phyloP scores from a whole-genome alignment of 768 basidiomycete genomes.

The Trametes cubensis region DNA sequence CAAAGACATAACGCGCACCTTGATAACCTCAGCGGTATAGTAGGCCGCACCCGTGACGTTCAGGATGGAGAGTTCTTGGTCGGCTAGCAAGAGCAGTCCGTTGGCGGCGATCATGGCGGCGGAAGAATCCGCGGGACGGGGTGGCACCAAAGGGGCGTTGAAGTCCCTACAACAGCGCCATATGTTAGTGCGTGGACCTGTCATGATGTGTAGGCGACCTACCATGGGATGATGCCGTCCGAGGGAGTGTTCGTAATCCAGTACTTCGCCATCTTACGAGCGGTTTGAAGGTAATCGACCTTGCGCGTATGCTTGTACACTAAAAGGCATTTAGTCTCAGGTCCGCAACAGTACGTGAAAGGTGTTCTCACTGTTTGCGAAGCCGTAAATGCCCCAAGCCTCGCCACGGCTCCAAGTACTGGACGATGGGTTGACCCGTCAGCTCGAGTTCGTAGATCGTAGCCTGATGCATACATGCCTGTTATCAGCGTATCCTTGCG shows the following conservation, averaged over 20 bases:
- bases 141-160: conserved; percentile 61
- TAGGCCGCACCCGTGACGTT: conserved; percentile 35
- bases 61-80: conserved; percentile 39
- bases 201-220: conserved; percentile 16
- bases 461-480: conserved; percentile 24
- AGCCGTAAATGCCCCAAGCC: conserved; percentile 72
- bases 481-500: conserved; percentile 62
- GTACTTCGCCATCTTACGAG: conserved; percentile 58
- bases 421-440: not conserved
- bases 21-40: conserved; percentile 54
- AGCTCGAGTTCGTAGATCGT: not conserved
- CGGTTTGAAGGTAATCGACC: conserved; percentile 57
- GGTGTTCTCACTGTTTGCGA: conserved; percentile 58
- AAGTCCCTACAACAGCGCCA: conserved; percentile 58
- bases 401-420: conserved; percentile 80
- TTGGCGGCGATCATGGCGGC: conserved; percentile 66
- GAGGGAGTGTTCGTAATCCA: conserved; percentile 62
- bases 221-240: conserved; percentile 73
- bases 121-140: conserved; percentile 68
- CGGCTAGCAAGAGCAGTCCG: conserved; percentile 59
- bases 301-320: conserved; percentile 62
- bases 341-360: not conserved
- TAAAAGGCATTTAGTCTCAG: conserved; percentile 28
- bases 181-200: not conserved
- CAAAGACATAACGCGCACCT: conserved; percentile 36